Conservation (phyloP, 176 grass and related monocot species). For the Oryza nivara region DNA sequence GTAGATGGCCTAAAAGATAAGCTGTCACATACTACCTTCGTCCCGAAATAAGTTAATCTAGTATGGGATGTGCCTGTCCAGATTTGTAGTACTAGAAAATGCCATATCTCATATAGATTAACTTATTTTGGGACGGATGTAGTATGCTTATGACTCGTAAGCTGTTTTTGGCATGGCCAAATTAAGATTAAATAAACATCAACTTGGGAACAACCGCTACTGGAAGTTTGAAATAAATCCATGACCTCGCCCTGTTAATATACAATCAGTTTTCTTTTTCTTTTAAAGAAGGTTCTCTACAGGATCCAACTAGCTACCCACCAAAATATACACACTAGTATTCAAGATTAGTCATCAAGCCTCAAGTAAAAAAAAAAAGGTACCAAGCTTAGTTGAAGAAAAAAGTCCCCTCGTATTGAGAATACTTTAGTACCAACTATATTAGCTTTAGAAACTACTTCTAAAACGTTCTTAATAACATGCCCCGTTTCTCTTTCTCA, state of each 20-base stretch:
- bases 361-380: background rate
- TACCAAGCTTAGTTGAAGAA: background rate
- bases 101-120: too few species aligned
- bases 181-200: background rate
- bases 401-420: background rate
- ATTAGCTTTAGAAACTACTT: background rate
- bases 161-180: conserved; percentile 7
- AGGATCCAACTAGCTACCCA: background rate
- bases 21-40: too few species aligned
- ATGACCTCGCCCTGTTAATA: background rate
- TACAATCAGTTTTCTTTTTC: background rate
- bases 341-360: background rate
- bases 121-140: too few species aligned
- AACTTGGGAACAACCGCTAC: background rate
- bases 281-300: background rate
- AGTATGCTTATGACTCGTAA: background rate
- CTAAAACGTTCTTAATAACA: background rate
- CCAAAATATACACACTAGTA: background rate
- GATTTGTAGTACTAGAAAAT: too few species aligned
- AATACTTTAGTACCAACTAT: background rate
- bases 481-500: background rate
- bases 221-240: background rate
- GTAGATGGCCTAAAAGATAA: background rate
- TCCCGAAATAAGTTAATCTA: too few species aligned
- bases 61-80: too few species aligned